Conservation (phyloP, 257 asterid genomes). For the Scutellaria baicalensis region DNA sequence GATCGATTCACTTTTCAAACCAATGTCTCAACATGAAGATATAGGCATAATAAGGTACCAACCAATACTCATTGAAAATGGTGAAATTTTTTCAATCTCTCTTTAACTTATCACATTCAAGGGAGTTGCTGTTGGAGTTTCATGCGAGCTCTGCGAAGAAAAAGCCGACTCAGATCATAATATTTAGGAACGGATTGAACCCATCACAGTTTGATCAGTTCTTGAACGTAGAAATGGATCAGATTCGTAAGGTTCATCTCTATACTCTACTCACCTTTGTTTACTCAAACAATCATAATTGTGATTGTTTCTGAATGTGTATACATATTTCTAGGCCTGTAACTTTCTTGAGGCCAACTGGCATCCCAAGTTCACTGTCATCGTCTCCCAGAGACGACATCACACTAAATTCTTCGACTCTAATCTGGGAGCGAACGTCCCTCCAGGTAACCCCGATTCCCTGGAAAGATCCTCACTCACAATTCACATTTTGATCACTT, state of each 20-base stretch:
- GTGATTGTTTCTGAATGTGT: neutral
- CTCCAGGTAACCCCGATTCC: constrained; percentile 27
- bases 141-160: constrained; percentile 29
- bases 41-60: constrained; percentile 35
- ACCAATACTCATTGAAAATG: neutral
- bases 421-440: constrained; percentile 19
- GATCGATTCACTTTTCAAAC: constrained; percentile 40
- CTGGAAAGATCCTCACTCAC: neutral
- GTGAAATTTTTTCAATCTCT: neutral
- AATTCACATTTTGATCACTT: neutral
- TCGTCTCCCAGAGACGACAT: constrained; percentile 41
- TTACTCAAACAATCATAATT: neutral
- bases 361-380: constrained; percentile 42
- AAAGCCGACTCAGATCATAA: constrained; percentile 42
- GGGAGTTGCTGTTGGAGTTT: constrained; percentile 48
- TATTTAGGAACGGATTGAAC: constrained; percentile 41
- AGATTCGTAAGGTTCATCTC: constrained; percentile 33
- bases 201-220: constrained; percentile 26
- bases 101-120: neutral
- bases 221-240: constrained; percentile 33
- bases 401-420: constrained; percentile 42
- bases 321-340: constrained; percentile 28
- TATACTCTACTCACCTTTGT: neutral
- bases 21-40: constrained; percentile 30
- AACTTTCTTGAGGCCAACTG: constrained; percentile 38